These are phyloP conservation scores for Albizia julibrissin DNA, from an alignment of 306 rosid genomes.

Conservation along the genomic window DNA sequence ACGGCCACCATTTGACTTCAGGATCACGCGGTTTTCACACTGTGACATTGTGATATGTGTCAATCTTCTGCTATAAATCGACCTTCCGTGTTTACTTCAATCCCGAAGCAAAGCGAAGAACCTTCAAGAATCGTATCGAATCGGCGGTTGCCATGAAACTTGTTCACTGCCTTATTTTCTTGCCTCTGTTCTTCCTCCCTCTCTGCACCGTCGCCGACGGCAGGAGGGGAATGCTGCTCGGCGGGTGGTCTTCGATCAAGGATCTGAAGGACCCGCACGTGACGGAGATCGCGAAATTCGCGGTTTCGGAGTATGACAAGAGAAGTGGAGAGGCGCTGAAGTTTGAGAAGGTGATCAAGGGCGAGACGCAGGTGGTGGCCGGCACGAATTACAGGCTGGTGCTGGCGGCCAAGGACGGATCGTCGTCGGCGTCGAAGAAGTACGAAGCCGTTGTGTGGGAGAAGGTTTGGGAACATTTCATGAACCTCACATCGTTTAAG, in stretches of 20 bases:
- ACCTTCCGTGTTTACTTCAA: neutral
- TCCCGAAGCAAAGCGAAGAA: neutral
- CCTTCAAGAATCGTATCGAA: neutral
- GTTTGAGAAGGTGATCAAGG: slow-evolving; percentile 39
- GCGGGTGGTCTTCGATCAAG: slow-evolving; percentile 51
- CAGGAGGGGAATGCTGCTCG: neutral
- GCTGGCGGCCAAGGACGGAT: slow-evolving; percentile 29
- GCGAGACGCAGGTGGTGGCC: slow-evolving; percentile 52
- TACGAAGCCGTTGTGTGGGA: slow-evolving; percentile 50
- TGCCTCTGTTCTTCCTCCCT: slow-evolving; percentile 25
- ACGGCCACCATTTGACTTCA: neutral
- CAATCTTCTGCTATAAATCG: slow-evolving; percentile 5
- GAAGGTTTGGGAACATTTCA: slow-evolving; percentile 33
- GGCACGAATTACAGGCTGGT: slow-evolving; percentile 53
- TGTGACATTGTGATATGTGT: neutral
- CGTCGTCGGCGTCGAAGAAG: neutral
- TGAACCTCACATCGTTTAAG: neutral
- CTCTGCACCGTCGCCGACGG: neutral
- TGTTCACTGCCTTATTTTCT: neutral
- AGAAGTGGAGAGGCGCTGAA: slow-evolving; percentile 18
- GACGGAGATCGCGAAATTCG: slow-evolving; percentile 53
- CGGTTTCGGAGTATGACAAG: slow-evolving; percentile 53
- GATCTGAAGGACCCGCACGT: slow-evolving; percentile 45
- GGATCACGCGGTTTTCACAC: neutral
- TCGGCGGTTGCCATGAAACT: slow-evolving; percentile 34